Evolutionary conservation across 805 yeast species (phyloP), one percentile per base, ranked within the genome.

Genomic region (Lipomyces mesembrius): DNA sequence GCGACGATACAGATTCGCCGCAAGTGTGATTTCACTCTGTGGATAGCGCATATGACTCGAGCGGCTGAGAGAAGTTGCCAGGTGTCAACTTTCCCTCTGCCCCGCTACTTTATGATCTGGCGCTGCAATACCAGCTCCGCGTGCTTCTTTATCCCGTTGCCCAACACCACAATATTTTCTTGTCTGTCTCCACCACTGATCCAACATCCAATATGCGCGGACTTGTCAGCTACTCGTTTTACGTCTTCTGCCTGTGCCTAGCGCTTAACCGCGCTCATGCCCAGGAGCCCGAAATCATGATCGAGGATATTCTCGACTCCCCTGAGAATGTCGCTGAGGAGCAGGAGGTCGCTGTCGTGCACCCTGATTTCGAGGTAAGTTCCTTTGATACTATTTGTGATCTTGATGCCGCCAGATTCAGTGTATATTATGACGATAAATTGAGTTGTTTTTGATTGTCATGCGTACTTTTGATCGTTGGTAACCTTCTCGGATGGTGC

Each of bases 191-290:
- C 20, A 43, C 61, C 25, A 25, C 49, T 43, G 49, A 43, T 43
- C 49, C 53, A 11, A 27, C 54, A 11, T 22, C 27, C 59, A 59
- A 32, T 12, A 67, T 67, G 70, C 70, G 70, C 35, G 68, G 65
- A 8, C 53, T 64, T 20, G 32, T 58, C 22, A 22, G 62, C 14
- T 61, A 61, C 49, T 58, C 68, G 29, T 63, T 67, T 27, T 64
- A 64, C 55, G 62, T 55, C 34, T 60, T 67, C 37, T 63, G 54
- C 14, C 62, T 67, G 22, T 37, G 60, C 29, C 56, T 54, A 9
- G 67, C 67, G 27, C 54, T 54, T 25, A 62, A 52, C n/a, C 52
- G 37, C 32, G 68, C 61, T 29, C 55, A 34, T 27, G 69, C 69
- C 3, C 67, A 62, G 67, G 68, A 60, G 29, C 39, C 35, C 56